Evolutionary conservation across 257 asterid species (phyloP), one percentile per base, ranked within the genome.

Genomic region (Henckelia pumila): DNA sequence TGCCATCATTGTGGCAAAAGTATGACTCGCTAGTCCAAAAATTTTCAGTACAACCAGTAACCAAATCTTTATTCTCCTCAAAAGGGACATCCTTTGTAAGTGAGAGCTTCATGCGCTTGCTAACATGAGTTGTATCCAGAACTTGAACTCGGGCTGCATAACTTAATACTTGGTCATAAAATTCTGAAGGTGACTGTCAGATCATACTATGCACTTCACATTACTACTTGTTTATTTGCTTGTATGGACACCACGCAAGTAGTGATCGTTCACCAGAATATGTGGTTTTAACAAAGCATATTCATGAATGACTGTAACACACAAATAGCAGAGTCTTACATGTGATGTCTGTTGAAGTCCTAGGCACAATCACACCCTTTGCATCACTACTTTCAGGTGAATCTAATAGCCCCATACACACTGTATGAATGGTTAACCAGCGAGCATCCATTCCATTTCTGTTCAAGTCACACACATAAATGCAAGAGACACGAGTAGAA

Each of bases 381-480:
- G 73, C 63, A 33, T 75, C 76, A 70, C 80, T 67, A 72, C 73
- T 73, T 56, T 74, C 56, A 1, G 90, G 90, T 53, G 90, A 72
- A 75, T 72, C 81, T 40, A 75, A 62, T 56, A 79, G 62, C 69
- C 82, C 93, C 79, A 82, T 72, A 67, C 88, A 84, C 56, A 86
- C 89, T 25, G 93, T 86, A 68, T 86, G 88, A 58, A 82, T 84
- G 59, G 88, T 82, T 68, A 73, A 69, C 93, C 93, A 86, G 72
- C 80, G 93, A 30, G 59, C 71, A 66, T 78, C 77, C 69, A 75
- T 66, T 49, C 73, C 71, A 80, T 74, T 61, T 57, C 85, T 74
- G 76, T 79, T 53, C 53, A 30, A 75, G 50, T 72, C 29, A 68
- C 63, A 58, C 35, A 66, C 9, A 66, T 30, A 65, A 67, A 59